Evolutionary conservation across 140 eudicot genomes (phyloP).

Genomic region (Cichorium intybus): DNA sequence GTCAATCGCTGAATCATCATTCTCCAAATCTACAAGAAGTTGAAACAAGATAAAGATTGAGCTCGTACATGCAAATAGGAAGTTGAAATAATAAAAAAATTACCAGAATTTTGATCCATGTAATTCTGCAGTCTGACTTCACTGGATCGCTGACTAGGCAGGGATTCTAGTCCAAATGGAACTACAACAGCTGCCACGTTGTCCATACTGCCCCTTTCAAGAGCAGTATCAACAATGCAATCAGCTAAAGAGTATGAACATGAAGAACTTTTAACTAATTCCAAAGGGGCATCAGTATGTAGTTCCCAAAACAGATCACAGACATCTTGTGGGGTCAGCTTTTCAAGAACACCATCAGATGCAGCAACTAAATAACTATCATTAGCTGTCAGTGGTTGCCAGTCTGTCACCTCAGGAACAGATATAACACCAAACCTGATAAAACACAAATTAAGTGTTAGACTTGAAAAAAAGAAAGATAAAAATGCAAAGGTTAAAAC

Average conservation of each 20-base stretch:
- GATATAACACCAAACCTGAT: constrained; percentile 86
- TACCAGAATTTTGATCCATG: constrained; percentile 33
- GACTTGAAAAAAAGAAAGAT: not conserved
- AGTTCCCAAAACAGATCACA: constrained; percentile 82
- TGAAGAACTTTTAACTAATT: constrained; percentile 46
- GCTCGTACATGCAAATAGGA: too few species aligned
- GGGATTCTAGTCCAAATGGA: constrained; percentile 48
- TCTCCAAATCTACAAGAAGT: constrained; percentile 43
- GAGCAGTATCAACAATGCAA: constrained; percentile 77
- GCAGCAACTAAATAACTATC: constrained; percentile 85
- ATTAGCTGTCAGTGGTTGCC: constrained; percentile 70
- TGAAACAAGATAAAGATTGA: too few species aligned
- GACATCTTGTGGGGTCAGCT: constrained; percentile 69
- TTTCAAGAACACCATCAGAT: constrained; percentile 91
- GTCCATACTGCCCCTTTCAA: constrained; percentile 76
- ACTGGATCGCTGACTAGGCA: constrained; percentile 16
- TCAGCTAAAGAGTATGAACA: constrained; percentile 80
- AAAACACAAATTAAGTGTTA: constrained; percentile 35
- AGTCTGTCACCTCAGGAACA: constrained; percentile 79
- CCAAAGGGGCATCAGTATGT: constrained; percentile 34
- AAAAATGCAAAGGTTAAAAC: not conserved
- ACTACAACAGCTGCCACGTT: constrained; percentile 82
- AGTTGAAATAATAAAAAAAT: too few species aligned
- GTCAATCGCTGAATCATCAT: constrained; percentile 38
- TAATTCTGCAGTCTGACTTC: constrained; percentile 34